Conservation (phyloP, 1,284 basidiomycete genomes). For the Apiotrichum mycotoxinovorans region DNA sequence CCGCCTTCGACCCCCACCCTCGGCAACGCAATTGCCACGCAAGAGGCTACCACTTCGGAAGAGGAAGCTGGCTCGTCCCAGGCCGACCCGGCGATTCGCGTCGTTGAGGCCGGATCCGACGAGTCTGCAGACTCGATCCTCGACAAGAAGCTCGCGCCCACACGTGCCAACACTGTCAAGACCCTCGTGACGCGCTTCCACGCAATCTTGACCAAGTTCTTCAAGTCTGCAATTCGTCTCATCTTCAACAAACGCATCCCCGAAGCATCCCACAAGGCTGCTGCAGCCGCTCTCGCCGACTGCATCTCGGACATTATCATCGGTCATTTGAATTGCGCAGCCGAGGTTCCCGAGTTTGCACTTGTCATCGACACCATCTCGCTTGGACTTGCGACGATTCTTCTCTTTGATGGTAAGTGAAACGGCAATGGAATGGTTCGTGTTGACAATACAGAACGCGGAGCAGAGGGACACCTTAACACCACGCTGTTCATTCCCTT, state of each 20-base stretch:
- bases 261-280: constrained; percentile 72
- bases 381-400: constrained; percentile 65
- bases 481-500: constrained; percentile 77
- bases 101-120: constrained; percentile 1
- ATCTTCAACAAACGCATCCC: constrained; percentile 71
- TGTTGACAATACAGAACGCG: constrained; percentile 56
- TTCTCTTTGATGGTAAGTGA: constrained; percentile 65
- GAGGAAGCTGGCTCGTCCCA: neutral
- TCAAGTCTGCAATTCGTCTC: constrained; percentile 85
- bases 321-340: constrained; percentile 59
- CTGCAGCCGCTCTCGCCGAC: constrained; percentile 66
- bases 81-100: constrained; percentile 1
- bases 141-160: constrained; percentile 12
- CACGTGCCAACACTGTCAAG: constrained; percentile 48
- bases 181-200: constrained; percentile 79
- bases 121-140: neutral
- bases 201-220: constrained; percentile 73
- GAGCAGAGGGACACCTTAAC: constrained; percentile 68
- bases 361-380: constrained; percentile 62
- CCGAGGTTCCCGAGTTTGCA: constrained; percentile 20
- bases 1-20: neutral
- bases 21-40: neutral
- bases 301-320: constrained; percentile 70
- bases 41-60: neutral
- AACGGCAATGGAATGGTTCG: too few relatives aligned